Percentiles rank a stretch among this genome's conserved stretches.
Conservation (phyloP, 257 asterid genomes). For the Solanum pennellii region DNA sequence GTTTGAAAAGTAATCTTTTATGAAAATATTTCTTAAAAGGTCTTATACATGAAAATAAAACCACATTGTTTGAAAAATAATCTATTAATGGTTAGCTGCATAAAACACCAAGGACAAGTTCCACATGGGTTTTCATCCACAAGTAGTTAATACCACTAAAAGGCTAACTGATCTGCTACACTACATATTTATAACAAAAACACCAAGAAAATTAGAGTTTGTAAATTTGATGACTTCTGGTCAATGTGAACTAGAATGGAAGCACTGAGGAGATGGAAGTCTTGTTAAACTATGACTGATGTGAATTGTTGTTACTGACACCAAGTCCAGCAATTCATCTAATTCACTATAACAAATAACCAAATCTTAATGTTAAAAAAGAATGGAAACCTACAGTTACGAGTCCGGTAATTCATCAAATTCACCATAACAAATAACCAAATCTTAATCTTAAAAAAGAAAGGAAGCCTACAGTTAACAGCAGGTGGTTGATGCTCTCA, state of each 20-base stretch:
- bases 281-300: not conserved
- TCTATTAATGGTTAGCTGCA: not conserved
- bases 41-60: not conserved
- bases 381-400: not conserved
- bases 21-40: not conserved
- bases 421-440: not conserved
- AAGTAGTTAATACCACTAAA: not conserved
- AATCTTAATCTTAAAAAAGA: not conserved
- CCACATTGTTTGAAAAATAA: not conserved
- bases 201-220: not conserved
- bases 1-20: not conserved
- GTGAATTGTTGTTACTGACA: not conserved
- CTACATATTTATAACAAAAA: not conserved
- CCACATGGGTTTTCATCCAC: not conserved
- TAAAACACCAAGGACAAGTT: not conserved
- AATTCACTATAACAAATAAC: not conserved
- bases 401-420: not conserved
- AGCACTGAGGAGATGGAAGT: not conserved
- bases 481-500: not conserved
- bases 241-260: not conserved
- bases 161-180: not conserved
- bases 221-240: not conserved
- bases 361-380: not conserved
- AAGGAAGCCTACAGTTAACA: not conserved
- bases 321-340: not conserved